A percentile compares a stretch with the other conserved stretches of the same genome.
These are phyloP conservation scores for Lodderomyces oxycetoniae DNA, from an alignment of 1,139 yeast genomes.

Conservation along the genomic window DNA sequence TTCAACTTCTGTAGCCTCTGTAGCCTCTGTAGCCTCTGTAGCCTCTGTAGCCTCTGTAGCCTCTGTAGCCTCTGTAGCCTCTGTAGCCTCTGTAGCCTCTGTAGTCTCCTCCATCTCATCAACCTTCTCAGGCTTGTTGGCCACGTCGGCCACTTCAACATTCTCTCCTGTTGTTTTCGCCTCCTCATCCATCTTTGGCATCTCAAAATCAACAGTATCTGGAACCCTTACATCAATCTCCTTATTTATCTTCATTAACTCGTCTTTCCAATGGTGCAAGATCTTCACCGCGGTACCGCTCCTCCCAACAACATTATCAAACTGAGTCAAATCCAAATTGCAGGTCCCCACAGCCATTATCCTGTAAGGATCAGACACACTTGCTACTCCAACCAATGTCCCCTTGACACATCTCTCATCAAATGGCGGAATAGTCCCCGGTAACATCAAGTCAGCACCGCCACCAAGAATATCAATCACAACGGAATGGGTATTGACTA, in stretches of 20 bases:
- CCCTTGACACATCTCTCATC: conserved; percentile 46
- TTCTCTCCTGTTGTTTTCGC: conserved; percentile 11
- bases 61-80: neutral
- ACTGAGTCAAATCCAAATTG: conserved; percentile 43
- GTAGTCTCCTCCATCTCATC: conserved; percentile 24
- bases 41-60: neutral
- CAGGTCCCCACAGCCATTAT: conserved; percentile 75
- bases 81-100: conserved; percentile 14
- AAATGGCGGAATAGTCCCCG: conserved; percentile 83
- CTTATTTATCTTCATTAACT: conserved; percentile 43
- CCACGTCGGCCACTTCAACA: neutral
- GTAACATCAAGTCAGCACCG: conserved; percentile 90
- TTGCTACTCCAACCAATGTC: conserved; percentile 67
- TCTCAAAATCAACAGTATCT: conserved; percentile 22
- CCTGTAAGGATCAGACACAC: conserved; percentile 55
- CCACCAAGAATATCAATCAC: conserved; percentile 60
- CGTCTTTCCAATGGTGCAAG: conserved; percentile 53
- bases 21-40: conserved; percentile 11
- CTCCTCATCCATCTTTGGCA: conserved; percentile 18
- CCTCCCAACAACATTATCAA: conserved; percentile 45
- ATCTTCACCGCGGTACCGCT: conserved; percentile 67
- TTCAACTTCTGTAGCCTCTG: conserved; percentile 17
- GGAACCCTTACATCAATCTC: conserved; percentile 43
- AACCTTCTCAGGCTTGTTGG: conserved; percentile 28
- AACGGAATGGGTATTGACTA: conserved; percentile 64